These are phyloP conservation scores for Blastobotrys apis DNA, from an alignment of 1,139 yeast species.

Conservation along the genomic window DNA sequence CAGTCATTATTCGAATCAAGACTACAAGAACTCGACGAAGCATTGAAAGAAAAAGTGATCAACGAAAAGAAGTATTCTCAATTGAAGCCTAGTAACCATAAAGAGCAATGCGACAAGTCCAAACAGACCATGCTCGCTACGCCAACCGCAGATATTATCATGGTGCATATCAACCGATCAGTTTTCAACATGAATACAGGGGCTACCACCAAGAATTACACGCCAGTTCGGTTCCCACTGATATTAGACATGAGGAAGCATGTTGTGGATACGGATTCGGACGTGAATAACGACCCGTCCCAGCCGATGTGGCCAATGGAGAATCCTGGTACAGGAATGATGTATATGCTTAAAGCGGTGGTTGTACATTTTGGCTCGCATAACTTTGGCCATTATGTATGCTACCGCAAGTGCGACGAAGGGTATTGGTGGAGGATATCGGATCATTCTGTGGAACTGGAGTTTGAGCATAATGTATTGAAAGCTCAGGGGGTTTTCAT, in stretches of 20 bases:
- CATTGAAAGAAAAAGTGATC: conserved; percentile 60
- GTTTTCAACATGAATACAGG: conserved; percentile 87
- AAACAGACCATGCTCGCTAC: conserved; percentile 75
- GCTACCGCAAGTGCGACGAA: conserved; percentile 64
- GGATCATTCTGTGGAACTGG: conserved; percentile 81
- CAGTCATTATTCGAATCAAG: conserved; percentile 46
- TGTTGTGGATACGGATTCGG: conserved; percentile 59
- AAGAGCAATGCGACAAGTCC: conserved; percentile 70
- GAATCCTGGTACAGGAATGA: conserved; percentile 17
- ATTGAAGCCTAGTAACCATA: conserved; percentile 70
- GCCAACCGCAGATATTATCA: conserved; percentile 72
- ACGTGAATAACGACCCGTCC: conserved; percentile 74
- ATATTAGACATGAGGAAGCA: conserved; percentile 60
- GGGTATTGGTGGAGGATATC: conserved; percentile 95
- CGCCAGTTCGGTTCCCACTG: conserved; percentile 73
- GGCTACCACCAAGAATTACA: conserved; percentile 75
- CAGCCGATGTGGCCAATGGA: conserved; percentile 47
- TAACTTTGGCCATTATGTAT: conserved; percentile 91
- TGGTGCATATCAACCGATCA: conserved; percentile 85
- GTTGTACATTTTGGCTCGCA: conserved; percentile 92
- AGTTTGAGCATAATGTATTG: conserved; percentile 73
- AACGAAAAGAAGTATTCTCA: conserved; percentile 74
- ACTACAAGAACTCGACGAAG: conserved; percentile 51
- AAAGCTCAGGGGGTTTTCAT: conserved; percentile 84
- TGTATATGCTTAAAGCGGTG: conserved; percentile 73